Percentiles rank a stretch among this genome's conserved stretches.
phyloP scores from a whole-genome alignment of 805 yeast genomes.

The Lipomyces kockii region DNA sequence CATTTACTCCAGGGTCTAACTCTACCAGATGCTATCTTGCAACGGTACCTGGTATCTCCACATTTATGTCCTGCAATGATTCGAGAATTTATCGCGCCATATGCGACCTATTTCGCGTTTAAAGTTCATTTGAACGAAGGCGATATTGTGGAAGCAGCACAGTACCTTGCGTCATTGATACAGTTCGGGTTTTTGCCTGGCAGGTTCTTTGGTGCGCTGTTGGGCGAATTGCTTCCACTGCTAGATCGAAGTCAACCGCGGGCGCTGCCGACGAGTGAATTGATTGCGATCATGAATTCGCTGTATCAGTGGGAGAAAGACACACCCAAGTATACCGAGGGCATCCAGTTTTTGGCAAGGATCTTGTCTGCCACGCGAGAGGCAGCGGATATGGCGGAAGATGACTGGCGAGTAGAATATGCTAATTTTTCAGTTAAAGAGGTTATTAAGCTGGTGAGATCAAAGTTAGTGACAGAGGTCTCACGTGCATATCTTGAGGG shows the following conservation, averaged over 20 bases:
- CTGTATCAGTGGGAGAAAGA: conserved; percentile 39
- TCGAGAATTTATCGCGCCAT: conserved; percentile 44
- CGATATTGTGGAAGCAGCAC: conserved; percentile 33
- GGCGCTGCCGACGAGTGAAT: conserved; percentile 30
- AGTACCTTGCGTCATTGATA: conserved; percentile 38
- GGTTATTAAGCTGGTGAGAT: conserved; percentile 31
- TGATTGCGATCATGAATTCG: conserved; percentile 35
- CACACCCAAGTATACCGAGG: conserved; percentile 13
- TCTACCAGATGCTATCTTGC: conserved; percentile 27
- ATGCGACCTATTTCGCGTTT: conserved; percentile 41
- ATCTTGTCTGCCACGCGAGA: conserved; percentile 8
- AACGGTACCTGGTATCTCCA: conserved; percentile 26
- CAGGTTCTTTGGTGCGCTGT: conserved; percentile 14
- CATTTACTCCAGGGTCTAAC: conserved; percentile 31
- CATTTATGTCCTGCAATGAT: conserved; percentile 29
- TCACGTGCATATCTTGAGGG: conserved; percentile 39
- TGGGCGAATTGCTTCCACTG: conserved; percentile 25
- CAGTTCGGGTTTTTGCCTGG: conserved; percentile 42
- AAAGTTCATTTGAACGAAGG: conserved; percentile 19
- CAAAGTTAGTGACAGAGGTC: conserved; percentile 35
- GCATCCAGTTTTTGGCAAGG: conserved; percentile 33
- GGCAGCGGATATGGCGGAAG: conserved; percentile 7
- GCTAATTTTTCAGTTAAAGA: conserved; percentile 23
- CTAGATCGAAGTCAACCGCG: conserved; percentile 21
- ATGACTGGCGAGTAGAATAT: conserved; percentile 37